Evolutionary conservation across 1,284 basidiomycete species (phyloP), one percentile per base, ranked within the genome.

Genomic region (Chalciporus sp.): DNA sequence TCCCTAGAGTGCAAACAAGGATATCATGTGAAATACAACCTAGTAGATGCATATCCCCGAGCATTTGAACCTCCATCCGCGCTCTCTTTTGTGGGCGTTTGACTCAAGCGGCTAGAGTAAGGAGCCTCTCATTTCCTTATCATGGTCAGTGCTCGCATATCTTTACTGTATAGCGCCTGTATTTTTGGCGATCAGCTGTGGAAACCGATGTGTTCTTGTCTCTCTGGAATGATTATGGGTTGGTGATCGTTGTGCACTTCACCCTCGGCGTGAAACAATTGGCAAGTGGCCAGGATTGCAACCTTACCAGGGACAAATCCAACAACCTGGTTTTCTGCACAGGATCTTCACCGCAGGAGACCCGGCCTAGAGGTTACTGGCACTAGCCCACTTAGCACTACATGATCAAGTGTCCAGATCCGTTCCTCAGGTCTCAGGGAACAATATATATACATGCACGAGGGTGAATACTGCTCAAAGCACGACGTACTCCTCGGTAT

Each of bases 401-500:
- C 6, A 16, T 35, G 16, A 14, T 33, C 31, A 7, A 33, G 14
- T 33, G 31, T 37, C n/a, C 35, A 17, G 35, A 37, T 37, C 35
- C n/a, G 9, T 17, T 16, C 14, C 33, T 37, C 35, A 17, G n/a
- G n/a, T 16, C 33, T 37, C 35, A 37, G n/a, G n/a, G n/a, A 37
- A 3, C n/a, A 37, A 17, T 37, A 17, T 37, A 17, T 17, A 9
- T 37, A 37, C 35, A 17, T 37, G n/a, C 35, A 37, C 35, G 35
- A 37, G 35, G 16, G 9, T n/a, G 35, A n/a, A 37, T 3, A 7
- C n/a, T 17, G 35, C 35, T 61, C 61, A 74, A 54, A 85, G 75
- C 49, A 87, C 82, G 47, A 79, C 67, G 68, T 88, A 95, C 65
- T 86, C 83, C 57, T 95, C 92, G 28, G 86, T 78, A 35, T 74